Evolutionary conservation across 345 rosid genomes (phyloP).

Genomic region (Salix viminalis): DNA sequence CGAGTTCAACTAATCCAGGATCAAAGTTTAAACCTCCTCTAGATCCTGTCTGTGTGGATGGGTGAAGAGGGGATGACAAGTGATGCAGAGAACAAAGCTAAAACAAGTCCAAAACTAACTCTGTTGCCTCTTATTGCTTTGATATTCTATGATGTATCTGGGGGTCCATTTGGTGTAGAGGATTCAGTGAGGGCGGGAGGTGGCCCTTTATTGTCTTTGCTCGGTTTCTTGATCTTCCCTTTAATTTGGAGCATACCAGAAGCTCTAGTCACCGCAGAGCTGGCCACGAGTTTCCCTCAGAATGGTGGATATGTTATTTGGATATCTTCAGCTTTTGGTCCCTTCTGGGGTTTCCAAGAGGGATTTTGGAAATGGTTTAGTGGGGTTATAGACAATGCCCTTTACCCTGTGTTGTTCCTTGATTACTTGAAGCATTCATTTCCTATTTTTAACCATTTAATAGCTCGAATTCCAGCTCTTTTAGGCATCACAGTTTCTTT

Average conservation of each 20-base stretch:
- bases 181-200: constrained; percentile 87
- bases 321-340: constrained; percentile 89
- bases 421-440: constrained; percentile 88
- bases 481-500: constrained; percentile 64
- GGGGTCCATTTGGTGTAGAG: constrained; percentile 95
- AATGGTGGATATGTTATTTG: constrained; percentile 92
- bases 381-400: constrained; percentile 94
- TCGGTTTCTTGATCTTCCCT: constrained; percentile 83
- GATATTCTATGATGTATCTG: constrained; percentile 91
- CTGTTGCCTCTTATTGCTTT: constrained; percentile 74
- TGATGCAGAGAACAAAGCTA: constrained; percentile 28
- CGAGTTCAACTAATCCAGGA: neutral
- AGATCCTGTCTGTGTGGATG: constrained; percentile 37
- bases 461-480: constrained; percentile 76
- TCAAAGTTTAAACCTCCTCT: constrained; percentile 12
- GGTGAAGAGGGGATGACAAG: constrained; percentile 51
- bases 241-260: constrained; percentile 89
- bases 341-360: constrained; percentile 94
- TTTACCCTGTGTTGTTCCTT: constrained; percentile 78
- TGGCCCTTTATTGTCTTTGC: constrained; percentile 74
- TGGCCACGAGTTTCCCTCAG: constrained; percentile 84
- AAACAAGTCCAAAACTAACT: constrained; percentile 60
- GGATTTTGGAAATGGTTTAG: constrained; percentile 98
- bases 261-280: constrained; percentile 88
- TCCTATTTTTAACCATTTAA: constrained; percentile 49